Base-by-base conservation (phyloP, 257 asterid genomes). In the Catharanthus roseus region DNA sequence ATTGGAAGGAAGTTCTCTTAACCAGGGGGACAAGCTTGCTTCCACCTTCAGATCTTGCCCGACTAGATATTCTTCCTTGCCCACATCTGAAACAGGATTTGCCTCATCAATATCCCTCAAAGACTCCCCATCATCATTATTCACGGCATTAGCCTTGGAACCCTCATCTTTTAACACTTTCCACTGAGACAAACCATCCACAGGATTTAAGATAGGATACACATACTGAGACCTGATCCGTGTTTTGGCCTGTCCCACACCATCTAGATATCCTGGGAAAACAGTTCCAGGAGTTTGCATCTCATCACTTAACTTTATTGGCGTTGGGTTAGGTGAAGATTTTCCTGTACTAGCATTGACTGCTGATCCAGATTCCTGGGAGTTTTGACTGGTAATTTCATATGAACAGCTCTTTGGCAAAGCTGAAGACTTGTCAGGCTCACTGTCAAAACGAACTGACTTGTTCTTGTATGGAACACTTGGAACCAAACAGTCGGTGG, bases 251-350 rank as follows among this genome's bases (percentile, higher is more conserved):
- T 80, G 82, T 13, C 79, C 87, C 64, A 63, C 54, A 26, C 78
- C 71, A 78, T 89, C 80, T 71, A 79, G 38, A 72, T 85, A 79
- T 69, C 87, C 77, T 63, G 98, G 89, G 77, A 87, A 92, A 74
- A 84, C 88, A 78, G 98, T 88, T 55, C 97, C 98, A 38, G 98
- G 96, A 21, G 97, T 90, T 76, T 90, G 92, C 97, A 92, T 87
- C 83, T 89, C 97, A 78, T 87, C 95, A 53, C 81, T 81, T 65
- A 93, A 75, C 76, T 89, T 89, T 71, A 86, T 70, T 4, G 98
- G 98, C 45, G 97, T 93, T 39, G 93, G 87, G 76, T 86, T 77
- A 60, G 96, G 92, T 2, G 96, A 87, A 61, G 71, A 78, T 78
- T 83, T 85, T 47, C 72, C 61, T 34, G 68, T 65, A 72, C 76